These are phyloP conservation scores for Proliferodiscus dingleyae DNA, from an alignment of 2,329 filamentous ascomycete species.

Conservation along the genomic window DNA sequence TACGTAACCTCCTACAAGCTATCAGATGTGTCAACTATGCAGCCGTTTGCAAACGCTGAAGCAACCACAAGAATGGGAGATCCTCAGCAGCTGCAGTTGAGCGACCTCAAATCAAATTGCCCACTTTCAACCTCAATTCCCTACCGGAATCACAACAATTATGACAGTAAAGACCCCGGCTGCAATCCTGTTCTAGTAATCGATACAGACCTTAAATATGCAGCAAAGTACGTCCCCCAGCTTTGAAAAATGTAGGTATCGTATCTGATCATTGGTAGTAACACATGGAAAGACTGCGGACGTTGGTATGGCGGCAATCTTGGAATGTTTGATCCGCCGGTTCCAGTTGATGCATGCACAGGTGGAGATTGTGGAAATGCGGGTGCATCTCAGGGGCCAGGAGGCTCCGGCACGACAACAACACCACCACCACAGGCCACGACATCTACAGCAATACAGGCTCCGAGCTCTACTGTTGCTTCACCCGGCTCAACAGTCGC, in stretches of 20 bases:
- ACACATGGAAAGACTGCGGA: conserved; percentile 33
- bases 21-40: conserved; percentile 33
- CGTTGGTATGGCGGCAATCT: conserved; percentile 31
- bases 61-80: conserved; percentile 18
- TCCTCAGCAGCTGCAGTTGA: conserved; percentile 31
- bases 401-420: not conserved
- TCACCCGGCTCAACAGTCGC: not conserved
- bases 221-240: conserved; percentile 1
- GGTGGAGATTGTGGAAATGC: conserved; percentile 7
- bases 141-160: conserved; percentile 1
- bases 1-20: conserved; percentile 31
- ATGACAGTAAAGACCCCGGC: conserved; percentile 5
- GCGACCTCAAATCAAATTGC: conserved; percentile 12
- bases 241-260: not conserved
- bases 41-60: conserved; percentile 14
- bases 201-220: conserved; percentile 25
- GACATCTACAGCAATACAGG: not conserved
- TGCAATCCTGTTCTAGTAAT: conserved; percentile 35
- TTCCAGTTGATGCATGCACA: conserved; percentile 30
- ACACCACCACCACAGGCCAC: not conserved
- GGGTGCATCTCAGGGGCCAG: not conserved
- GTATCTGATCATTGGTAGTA: not conserved
- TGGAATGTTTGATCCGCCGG: conserved; percentile 37
- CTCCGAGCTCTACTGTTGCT: not conserved
- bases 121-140: conserved; percentile 1